phyloP scores from a whole-genome alignment of 257 asterid species.

The Solanum etuberosum region DNA sequence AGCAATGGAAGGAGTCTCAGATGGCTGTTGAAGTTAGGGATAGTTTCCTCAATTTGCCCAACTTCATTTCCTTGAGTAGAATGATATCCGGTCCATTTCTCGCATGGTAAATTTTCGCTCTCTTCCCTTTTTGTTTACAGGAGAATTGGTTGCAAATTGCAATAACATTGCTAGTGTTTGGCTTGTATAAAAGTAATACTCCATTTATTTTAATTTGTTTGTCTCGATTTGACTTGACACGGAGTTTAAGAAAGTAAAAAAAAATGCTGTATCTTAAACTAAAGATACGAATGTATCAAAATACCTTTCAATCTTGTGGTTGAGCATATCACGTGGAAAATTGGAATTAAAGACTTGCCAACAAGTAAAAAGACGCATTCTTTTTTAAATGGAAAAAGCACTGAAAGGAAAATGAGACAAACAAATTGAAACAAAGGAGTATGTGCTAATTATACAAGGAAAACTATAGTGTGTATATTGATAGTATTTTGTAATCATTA shows the following conservation, averaged over 20 bases:
- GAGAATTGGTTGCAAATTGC: background rate
- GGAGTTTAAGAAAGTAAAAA: background rate
- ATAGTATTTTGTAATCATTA: background rate
- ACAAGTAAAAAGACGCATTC: background rate
- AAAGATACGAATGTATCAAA: background rate
- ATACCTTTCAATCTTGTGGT: background rate
- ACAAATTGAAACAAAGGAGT: background rate
- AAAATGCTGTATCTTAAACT: background rate
- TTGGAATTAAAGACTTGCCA: background rate
- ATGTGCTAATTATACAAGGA: background rate
- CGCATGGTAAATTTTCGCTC: conserved; percentile 48
- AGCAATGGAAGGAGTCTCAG: conserved; percentile 10
- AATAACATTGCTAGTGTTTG: background rate
- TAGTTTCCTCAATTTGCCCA: conserved; percentile 64
- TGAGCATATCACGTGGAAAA: background rate
- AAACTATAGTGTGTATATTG: background rate
- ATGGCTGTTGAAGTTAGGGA: conserved; percentile 19
- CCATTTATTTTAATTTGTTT: background rate
- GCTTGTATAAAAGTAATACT: background rate
- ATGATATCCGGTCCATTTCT: conserved; percentile 85
- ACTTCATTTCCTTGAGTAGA: conserved; percentile 64
- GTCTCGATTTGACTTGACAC: background rate
- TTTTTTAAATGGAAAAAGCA: background rate
- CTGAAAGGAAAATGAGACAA: background rate
- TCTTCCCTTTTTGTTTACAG: background rate